phyloP scores from a whole-genome alignment of 768 basidiomycete genomes.

The Tulasnella sp. region DNA sequence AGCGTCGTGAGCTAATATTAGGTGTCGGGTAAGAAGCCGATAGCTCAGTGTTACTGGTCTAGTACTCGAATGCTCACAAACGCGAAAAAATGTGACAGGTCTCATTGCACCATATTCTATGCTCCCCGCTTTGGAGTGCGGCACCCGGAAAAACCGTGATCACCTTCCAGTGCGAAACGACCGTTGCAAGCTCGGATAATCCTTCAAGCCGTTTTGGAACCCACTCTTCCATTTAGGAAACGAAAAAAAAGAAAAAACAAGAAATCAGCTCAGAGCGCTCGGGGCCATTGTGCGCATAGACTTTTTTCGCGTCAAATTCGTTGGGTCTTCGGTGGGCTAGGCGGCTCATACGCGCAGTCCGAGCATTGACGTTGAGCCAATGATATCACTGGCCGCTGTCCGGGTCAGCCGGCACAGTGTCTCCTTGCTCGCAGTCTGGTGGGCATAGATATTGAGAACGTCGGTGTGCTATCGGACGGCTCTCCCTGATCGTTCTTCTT shows the following conservation, averaged over 20 bases:
- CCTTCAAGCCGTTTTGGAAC: not conserved
- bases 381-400: not conserved
- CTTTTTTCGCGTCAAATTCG: not conserved
- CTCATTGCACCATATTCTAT: not conserved
- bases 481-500: not conserved
- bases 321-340: not conserved
- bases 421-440: not conserved
- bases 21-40: too few species aligned
- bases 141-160: not conserved
- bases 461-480: not conserved
- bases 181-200: slow-evolving; percentile 1
- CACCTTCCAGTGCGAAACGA: not conserved
- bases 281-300: not conserved
- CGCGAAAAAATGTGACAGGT: not conserved
- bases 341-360: not conserved
- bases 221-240: not conserved
- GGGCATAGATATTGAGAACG: not conserved
- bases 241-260: too few species aligned
- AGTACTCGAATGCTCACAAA: too few species aligned
- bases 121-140: not conserved
- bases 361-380: too few species aligned
- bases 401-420: not conserved
- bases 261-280: too few species aligned
- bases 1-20: too few species aligned
- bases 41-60: too few species aligned